These are phyloP conservation scores for Hyphodiscus hymeniophilus DNA, from an alignment of 495 filamentous ascomycete genomes.

Conservation along the genomic window DNA sequence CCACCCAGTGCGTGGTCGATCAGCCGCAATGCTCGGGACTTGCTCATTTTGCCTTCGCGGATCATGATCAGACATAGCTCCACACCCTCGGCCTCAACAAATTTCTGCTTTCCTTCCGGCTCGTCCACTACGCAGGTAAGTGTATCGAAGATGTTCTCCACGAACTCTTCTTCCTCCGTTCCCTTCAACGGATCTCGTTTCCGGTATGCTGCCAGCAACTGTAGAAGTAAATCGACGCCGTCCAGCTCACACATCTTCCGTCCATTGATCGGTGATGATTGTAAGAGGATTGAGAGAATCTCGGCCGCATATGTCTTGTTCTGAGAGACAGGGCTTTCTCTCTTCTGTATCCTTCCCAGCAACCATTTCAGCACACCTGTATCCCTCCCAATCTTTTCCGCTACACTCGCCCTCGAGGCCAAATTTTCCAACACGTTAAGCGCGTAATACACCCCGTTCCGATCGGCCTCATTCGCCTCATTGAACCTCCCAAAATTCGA, in stretches of 20 bases:
- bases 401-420: constrained; percentile 56
- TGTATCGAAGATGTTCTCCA: constrained; percentile 85
- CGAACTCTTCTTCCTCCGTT: constrained; percentile 86
- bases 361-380: constrained; percentile 67
- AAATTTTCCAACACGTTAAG: constrained; percentile 81
- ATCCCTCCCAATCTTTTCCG: constrained; percentile 62
- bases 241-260: constrained; percentile 55
- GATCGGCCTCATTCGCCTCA: constrained; percentile 70
- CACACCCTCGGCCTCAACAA: constrained; percentile 84
- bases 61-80: constrained; percentile 91
- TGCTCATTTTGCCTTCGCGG: constrained; percentile 71
- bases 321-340: constrained; percentile 56
- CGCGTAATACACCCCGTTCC: constrained; percentile 78
- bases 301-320: constrained; percentile 97
- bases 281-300: constrained; percentile 77
- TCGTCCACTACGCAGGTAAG: constrained; percentile 75
- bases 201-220: constrained; percentile 81
- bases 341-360: constrained; percentile 55
- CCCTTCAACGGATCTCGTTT: constrained; percentile 81
- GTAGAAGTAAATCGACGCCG: constrained; percentile 71
- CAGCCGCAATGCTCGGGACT: constrained; percentile 64
- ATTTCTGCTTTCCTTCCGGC: constrained; percentile 65
- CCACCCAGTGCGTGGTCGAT: constrained; percentile 78
- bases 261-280: constrained; percentile 59
- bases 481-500: constrained; percentile 79